Evolutionary conservation across 805 yeast species (phyloP).

Genomic region (Yarrowia keelungensis): DNA sequence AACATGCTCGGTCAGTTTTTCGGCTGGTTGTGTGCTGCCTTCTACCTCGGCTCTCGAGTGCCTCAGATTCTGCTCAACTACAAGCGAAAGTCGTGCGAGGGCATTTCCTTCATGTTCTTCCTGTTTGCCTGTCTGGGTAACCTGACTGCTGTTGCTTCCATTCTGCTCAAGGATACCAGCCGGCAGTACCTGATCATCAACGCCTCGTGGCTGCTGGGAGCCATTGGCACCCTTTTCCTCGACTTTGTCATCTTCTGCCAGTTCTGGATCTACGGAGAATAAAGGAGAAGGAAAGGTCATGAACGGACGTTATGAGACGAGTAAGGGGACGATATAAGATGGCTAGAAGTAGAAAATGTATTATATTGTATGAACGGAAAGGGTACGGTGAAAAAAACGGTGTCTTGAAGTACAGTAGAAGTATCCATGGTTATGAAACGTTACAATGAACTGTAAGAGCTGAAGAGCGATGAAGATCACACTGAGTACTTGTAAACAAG

Average conservation of each 20-base stretch:
- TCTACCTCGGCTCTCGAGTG: constrained; percentile 78
- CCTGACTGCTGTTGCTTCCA: constrained; percentile 86
- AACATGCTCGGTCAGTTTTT: constrained; percentile 84
- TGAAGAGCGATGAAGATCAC: too few species aligned
- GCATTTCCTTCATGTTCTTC: constrained; percentile 91
- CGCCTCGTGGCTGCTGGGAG: constrained; percentile 91
- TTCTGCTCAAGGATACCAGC: constrained; percentile 75
- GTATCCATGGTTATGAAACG: too few species aligned
- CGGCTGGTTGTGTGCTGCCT: constrained; percentile 67
- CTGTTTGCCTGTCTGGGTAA: constrained; percentile 95
- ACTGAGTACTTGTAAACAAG: too few species aligned
- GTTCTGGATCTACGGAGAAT: constrained; percentile 69
- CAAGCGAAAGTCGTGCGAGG: constrained; percentile 90
- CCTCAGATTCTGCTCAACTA: constrained; percentile 91
- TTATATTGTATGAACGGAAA: constrained; percentile 1
- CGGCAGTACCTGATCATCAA: constrained; percentile 76
- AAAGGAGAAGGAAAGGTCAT: background rate
- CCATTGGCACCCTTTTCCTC: constrained; percentile 81
- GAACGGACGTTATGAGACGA: background rate
- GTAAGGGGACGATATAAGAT: background rate
- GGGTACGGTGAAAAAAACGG: too few species aligned
- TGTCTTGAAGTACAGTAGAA: too few species aligned
- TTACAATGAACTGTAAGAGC: too few species aligned
- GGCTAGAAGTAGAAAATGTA: constrained; percentile 10
- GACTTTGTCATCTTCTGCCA: constrained; percentile 87